Evolutionary conservation across 495 filamentous ascomycete genomes (phyloP).

Genomic region (Amphirosellinia nigrospora): DNA sequence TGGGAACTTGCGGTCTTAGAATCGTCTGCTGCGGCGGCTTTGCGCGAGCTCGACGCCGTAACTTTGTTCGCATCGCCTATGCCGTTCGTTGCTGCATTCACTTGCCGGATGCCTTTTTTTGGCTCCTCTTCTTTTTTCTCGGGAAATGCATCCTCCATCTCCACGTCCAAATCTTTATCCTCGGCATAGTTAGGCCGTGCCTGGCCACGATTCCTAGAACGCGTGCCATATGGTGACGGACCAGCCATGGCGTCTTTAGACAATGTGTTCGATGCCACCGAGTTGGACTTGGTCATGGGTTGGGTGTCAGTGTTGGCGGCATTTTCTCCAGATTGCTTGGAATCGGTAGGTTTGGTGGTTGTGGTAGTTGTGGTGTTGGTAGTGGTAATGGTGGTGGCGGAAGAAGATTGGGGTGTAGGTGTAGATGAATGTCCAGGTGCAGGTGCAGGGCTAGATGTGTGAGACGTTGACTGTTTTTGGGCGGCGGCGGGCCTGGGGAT

Average conservation of each 20-base stretch:
- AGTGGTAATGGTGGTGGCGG: constrained; percentile 16
- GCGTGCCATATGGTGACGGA: constrained; percentile 85
- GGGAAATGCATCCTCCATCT: constrained; percentile 64
- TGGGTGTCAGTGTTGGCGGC: constrained; percentile 40
- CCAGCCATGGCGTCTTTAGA: constrained; percentile 45
- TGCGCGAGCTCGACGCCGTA: constrained; percentile 52
- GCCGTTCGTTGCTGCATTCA: constrained; percentile 40
- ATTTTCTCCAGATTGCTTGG: constrained; percentile 37
- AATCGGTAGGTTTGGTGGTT: constrained; percentile 31
- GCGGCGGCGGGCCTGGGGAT: constrained; percentile 33
- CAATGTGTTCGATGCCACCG: constrained; percentile 46
- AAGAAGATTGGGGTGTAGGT: constrained; percentile 11
- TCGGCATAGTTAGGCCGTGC: constrained; percentile 94
- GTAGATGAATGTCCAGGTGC: constrained; percentile 29
- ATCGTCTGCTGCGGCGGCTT: constrained; percentile 54
- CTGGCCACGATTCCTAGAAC: constrained; percentile 85
- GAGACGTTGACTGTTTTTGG: constrained; percentile 37
- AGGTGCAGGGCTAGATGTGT: constrained; percentile 34
- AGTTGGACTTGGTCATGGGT: constrained; percentile 53
- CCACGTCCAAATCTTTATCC: constrained; percentile 90
- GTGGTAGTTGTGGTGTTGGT: constrained; percentile 14
- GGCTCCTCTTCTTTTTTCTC: constrained; percentile 52
- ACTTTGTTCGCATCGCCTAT: constrained; percentile 34
- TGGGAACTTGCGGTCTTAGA: constrained; percentile 44
- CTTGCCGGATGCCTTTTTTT: constrained; percentile 56